Base-by-base conservation (phyloP, 352 stramenopile genomes). In the Phytophthora podocarpi region DNA sequence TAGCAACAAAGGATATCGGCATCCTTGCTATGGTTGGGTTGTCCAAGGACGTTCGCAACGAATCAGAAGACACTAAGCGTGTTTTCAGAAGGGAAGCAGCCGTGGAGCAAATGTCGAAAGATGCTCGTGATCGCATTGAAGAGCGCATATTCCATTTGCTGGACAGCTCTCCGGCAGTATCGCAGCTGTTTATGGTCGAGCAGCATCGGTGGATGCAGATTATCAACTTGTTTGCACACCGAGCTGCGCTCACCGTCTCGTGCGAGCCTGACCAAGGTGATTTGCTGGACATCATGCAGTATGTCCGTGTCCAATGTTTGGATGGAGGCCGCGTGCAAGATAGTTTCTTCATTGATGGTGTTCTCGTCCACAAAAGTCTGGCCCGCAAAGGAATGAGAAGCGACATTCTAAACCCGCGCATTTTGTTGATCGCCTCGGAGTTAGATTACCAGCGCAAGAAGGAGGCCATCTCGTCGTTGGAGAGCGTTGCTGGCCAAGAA, bases 361-460 rank as follows among this genome's bases (percentile, higher is more conserved):
- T 96, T n/a, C 80, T 96, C n/a, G 64, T 94, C 9, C 85, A 93
- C 67, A 94, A 95, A 61, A 90, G 82, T 49, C 45, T 94, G 36
- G 82, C 87, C 5, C 82, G 85, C 15, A 96, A 96, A 58, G 71
- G 76, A 12, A 96, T 96, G 87, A 86, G 87, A 32, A 86, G 76
- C 45, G 75, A 89, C 39, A 90, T 96, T 55, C 41, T 82, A 23
- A 86, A 91, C 15, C 87, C 87, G 3, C 79, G 87, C 1, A 92
- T 96, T 53, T 50, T 96, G n/a, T 51, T 96, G 28, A 87, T 96
- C 26, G 87, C 85, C 16, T 93, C 87, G 8, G 74, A 80, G 20
- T 66, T 96, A 15, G 87, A 96, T 41, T 96, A 93, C 26, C 87
- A 96, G 56, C 80, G 86, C 32, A 89, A 90, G 46, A 93, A 93